phyloP scores from a whole-genome alignment of 192 early-diverging fungal genomes.

The Geranomyces variabilis region DNA sequence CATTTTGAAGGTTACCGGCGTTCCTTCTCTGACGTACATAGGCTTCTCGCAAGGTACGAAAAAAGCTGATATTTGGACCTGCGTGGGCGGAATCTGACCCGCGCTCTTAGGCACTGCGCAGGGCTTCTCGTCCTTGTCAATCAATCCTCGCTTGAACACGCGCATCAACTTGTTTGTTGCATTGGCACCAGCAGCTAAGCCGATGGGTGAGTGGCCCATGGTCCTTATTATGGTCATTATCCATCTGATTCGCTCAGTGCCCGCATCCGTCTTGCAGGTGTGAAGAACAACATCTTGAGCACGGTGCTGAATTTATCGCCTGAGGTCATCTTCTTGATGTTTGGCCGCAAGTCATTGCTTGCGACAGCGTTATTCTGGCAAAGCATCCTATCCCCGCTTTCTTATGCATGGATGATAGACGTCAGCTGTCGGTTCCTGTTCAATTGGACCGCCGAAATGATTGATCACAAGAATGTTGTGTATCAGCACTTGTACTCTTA shows the following conservation, averaged over 20 bases:
- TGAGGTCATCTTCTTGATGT: slow-evolving; percentile 81
- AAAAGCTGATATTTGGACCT: no score
- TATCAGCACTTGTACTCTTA: slow-evolving; percentile 89
- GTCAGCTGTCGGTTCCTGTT: slow-evolving; percentile 73
- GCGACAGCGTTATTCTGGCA: slow-evolving; percentile 85
- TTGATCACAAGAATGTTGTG: slow-evolving; percentile 72
- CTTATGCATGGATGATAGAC: slow-evolving; percentile 77
- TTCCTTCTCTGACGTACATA: slow-evolving; percentile 82
- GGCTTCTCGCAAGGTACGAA: slow-evolving; percentile 88
- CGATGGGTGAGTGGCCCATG: slow-evolving; percentile 39
- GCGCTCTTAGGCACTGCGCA: slow-evolving; percentile 48
- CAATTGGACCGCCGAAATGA: slow-evolving; percentile 79
- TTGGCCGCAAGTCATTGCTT: slow-evolving; percentile 84
- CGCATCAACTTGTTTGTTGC: slow-evolving; percentile 89
- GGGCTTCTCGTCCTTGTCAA: slow-evolving; percentile 83
- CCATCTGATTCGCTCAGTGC: background rate
- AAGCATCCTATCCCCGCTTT: slow-evolving; percentile 70
- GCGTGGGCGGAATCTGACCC: no score
- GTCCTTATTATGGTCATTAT: background rate
- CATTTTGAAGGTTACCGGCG: slow-evolving; percentile 82
- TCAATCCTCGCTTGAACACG: slow-evolving; percentile 76
- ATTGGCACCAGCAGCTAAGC: slow-evolving; percentile 88
- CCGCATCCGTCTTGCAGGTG: slow-evolving; percentile 43
- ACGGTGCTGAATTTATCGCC: slow-evolving; percentile 84
- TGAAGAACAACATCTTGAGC: slow-evolving; percentile 78